Evolutionary conservation across 306 rosid genomes (phyloP).

Genomic region (Sphenostylis stenocarpa): DNA sequence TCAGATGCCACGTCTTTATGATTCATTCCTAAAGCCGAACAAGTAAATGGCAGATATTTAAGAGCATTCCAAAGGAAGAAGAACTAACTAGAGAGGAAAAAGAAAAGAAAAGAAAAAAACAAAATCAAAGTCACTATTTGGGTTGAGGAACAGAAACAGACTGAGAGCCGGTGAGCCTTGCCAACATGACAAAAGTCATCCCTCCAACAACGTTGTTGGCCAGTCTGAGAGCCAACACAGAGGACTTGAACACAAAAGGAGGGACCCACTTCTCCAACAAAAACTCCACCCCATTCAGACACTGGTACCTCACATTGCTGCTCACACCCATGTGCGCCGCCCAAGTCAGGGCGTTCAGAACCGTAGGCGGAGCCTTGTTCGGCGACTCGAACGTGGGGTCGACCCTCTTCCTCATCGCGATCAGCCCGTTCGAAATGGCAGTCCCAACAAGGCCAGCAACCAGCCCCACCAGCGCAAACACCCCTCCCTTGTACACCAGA

Average conservation of each 20-base stretch:
- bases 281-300: slow-evolving; percentile 69
- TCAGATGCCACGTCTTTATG: too few relatives aligned
- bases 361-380: slow-evolving; percentile 73
- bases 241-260: slow-evolving; percentile 66
- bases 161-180: slow-evolving; percentile 74
- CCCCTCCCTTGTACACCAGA: slow-evolving; percentile 60
- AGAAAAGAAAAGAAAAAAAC: neutral
- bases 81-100: neutral
- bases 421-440: slow-evolving; percentile 65
- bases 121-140: neutral
- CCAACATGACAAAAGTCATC: slow-evolving; percentile 70
- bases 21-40: too few relatives aligned
- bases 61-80: too few relatives aligned
- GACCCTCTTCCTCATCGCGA: slow-evolving; percentile 71
- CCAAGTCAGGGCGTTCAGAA: slow-evolving; percentile 82
- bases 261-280: slow-evolving; percentile 55
- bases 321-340: slow-evolving; percentile 83
- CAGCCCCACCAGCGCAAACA: slow-evolving; percentile 70
- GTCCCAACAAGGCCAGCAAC: slow-evolving; percentile 78
- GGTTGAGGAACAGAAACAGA: neutral
- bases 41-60: too few relatives aligned
- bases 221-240: slow-evolving; percentile 62
- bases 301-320: slow-evolving; percentile 82
- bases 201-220: slow-evolving; percentile 80
- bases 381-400: slow-evolving; percentile 77